Base-by-base conservation (phyloP, 768 basidiomycete species). In the Lactifluus subvellereus region DNA sequence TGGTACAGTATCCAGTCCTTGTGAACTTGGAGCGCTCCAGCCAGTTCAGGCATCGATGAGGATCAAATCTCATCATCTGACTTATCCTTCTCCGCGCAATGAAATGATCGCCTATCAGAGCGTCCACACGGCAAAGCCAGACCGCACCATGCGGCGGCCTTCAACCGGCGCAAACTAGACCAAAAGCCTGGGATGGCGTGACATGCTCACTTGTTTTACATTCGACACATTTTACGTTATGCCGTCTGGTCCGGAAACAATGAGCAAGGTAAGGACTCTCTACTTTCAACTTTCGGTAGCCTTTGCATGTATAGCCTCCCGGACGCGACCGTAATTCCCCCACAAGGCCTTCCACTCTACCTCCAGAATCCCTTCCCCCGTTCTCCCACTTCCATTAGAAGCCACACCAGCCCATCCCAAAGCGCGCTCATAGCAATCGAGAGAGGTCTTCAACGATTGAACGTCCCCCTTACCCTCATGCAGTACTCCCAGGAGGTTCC, bases 401-500 rank as follows among this genome's bases (percentile, higher is more conserved):
- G 75, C 64, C 32, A 77, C 75, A 9, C 86, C 85, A 14, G 84
- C 84, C 87, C 89, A 89, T 13, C 76, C 80, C 48, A 89, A 73
- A 20, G 89, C 89, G 11, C 84, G 82, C 67, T 85, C 81, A 68
- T 87, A 91, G 71, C 84, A 89, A 49, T 79, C 76, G 7, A 88
- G 70, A 8, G 86, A 86, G 73, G 72, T 78, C 67, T 67, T 67
- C 65, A 37, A 66, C 49, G 74, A 70, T 8, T 71, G 71, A 7
- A 66, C 54, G 60, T 72, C 70, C n/a, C 65, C 66, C 32, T 61
- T 59, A 51, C 72, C 64, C 67, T 89, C 86, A n/a, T 78, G 77
- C 8, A 91, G 74, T 45, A 89, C 74, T 13, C 89, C 89, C 71
- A 85, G 77, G 64, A 91, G 74, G 69, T 83, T 86, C 87, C 88